Evolutionary conservation across 257 asterid species (phyloP), one percentile per base, ranked within the genome.

Genomic region (Verbascum thapsus): DNA sequence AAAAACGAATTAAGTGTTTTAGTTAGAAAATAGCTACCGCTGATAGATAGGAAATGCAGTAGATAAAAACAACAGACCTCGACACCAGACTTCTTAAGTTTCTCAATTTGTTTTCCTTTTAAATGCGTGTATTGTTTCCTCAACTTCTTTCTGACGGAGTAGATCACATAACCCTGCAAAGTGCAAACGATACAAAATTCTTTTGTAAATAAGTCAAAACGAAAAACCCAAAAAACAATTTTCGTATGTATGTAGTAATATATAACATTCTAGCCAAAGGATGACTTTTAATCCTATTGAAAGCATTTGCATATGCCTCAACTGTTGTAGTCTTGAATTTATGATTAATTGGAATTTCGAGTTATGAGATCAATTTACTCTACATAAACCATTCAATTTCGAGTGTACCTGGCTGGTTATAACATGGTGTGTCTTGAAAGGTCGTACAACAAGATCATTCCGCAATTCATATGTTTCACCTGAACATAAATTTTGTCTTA

Each of bases 391-490:
- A 49, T 42, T 51, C 3, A 35, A 42, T 64, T 51, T 19, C 44
- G 51, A 10, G 22, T 5, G 5, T 69, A 87, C 99, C 96, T 92
- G 99, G 79, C 99, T 92, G 63, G 85, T 39, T 65, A 92, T 87
- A 20, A 92, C 99, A 75, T 89, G 97, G 80, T 78, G 87, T 20
- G 99, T 92, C 71, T 52, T 85, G 74, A 92, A 84, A 61, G 99
- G 90, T 23, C 96, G 85, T 39, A 89, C 97, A 40, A 89, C 91
- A 70, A 92, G 84, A 75, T 92, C 96, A 65, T 87, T 89, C 86
- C 97, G 86, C 94, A 92, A n/a, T 79, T 89, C 97, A 83, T 87
- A 92, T 61, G 99, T 92, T 74, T 92, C 99, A 72, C 99, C 99
- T 92, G 85, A 64, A 45, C 17, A 53, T 49, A 39, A 58, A 58